These are phyloP conservation scores for Eryngium alpinum DNA, from an alignment of 140 eudicot species.

Conservation along the genomic window DNA sequence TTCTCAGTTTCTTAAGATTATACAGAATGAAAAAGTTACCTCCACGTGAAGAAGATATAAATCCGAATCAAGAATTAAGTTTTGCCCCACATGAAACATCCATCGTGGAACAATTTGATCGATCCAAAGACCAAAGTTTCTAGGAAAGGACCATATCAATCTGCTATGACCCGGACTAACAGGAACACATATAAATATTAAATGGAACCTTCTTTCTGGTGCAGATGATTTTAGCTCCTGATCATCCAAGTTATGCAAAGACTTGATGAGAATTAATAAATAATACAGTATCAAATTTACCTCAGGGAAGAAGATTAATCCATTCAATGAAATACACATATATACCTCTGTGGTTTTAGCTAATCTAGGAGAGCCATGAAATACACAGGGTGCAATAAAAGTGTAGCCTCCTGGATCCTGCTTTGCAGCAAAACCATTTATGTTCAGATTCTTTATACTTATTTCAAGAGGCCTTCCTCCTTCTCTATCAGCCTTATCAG, in stretches of 20 bases:
- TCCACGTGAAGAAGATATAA: conserved; percentile 79
- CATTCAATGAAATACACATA: neutral
- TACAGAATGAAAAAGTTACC: conserved; percentile 30
- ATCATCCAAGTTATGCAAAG: conserved; percentile 7
- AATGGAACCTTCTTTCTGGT: conserved; percentile 27
- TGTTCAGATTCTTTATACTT: conserved; percentile 35
- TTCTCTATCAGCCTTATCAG: conserved; percentile 74
- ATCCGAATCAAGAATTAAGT: conserved; percentile 76
- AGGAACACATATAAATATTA: conserved; percentile 64
- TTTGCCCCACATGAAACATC: conserved; percentile 66
- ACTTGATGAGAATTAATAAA: neutral
- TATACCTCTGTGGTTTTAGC: conserved; percentile 36
- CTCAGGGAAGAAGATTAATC: neutral
- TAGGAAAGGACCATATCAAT: conserved; percentile 58
- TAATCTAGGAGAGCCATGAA: conserved; percentile 37
- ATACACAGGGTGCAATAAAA: conserved; percentile 70
- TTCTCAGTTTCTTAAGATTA: neutral
- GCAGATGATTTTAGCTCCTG: conserved; percentile 32
- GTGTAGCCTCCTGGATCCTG: conserved; percentile 30
- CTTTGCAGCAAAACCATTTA: conserved; percentile 52
- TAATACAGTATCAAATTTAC: neutral
- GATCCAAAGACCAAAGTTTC: conserved; percentile 64
- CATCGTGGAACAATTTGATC: conserved; percentile 63
- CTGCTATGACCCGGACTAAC: conserved; percentile 88
- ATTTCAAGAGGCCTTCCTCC: conserved; percentile 80